phyloP scores from a whole-genome alignment of 129 eudicot species.

The Smallanthus sonchifolius region DNA sequence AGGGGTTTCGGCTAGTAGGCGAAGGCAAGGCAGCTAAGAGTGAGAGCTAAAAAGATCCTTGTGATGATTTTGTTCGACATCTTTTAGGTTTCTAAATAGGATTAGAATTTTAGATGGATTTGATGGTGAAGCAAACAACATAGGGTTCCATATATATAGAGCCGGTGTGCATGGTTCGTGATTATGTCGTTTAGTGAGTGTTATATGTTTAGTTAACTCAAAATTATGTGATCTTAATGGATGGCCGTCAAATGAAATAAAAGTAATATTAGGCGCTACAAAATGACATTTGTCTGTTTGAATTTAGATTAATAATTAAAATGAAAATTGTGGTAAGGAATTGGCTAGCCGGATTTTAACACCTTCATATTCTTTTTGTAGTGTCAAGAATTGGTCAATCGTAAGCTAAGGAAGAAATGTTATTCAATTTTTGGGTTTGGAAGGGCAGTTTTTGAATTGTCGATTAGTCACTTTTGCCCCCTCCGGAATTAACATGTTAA shows the following conservation, averaged over 20 bases:
- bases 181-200: not conserved
- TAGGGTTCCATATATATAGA: not conserved
- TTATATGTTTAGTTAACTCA: not conserved
- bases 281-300: not conserved
- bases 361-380: not conserved
- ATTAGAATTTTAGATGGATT: not conserved
- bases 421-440: no score
- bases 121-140: not conserved
- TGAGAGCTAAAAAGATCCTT: slow-evolving; percentile 4
- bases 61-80: slow-evolving; percentile 8
- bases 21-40: not conserved
- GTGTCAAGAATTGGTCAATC: not conserved
- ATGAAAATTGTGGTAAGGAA: not conserved
- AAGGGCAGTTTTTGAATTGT: no score
- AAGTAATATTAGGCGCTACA: not conserved
- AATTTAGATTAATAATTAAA: not conserved
- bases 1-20: slow-evolving; percentile 30
- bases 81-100: not conserved
- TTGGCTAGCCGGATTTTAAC: not conserved
- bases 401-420: not conserved
- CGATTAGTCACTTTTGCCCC: no score
- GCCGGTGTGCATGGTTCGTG: not conserved
- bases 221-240: not conserved
- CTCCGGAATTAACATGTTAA: no score
- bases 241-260: not conserved